Evolutionary conservation across 371 early-diverging fungal species (phyloP).

Genomic region (Rhizopus sp.): DNA sequence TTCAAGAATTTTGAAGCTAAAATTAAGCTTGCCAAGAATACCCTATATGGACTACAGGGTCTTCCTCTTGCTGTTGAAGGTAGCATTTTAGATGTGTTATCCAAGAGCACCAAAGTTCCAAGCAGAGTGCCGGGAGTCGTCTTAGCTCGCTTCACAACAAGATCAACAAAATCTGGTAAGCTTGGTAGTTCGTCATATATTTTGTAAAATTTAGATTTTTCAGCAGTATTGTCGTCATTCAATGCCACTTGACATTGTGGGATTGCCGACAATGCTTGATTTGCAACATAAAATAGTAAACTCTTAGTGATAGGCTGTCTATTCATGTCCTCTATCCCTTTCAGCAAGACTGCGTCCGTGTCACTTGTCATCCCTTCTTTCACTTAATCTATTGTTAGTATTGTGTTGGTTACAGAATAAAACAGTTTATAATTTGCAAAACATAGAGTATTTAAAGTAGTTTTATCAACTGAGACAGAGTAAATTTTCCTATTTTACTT

Average conservation of each 20-base stretch:
- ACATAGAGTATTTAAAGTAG: too few species aligned
- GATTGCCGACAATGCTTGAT: slow-evolving; percentile 22
- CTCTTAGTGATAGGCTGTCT: slow-evolving; percentile 16
- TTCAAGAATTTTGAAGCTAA: slow-evolving; percentile 72
- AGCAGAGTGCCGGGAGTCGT: slow-evolving; percentile 62
- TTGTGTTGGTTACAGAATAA: too few species aligned
- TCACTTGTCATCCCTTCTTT: background rate
- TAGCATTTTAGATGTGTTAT: slow-evolving; percentile 51
- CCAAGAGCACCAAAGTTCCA: slow-evolving; percentile 59
- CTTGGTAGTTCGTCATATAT: slow-evolving; percentile 8
- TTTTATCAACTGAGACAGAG: too few species aligned
- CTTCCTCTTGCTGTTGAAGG: slow-evolving; percentile 53
- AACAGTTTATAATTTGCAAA: too few species aligned
- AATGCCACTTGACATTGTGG: slow-evolving; percentile 40
- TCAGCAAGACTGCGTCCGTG: slow-evolving; percentile 17
- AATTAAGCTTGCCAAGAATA: slow-evolving; percentile 77
- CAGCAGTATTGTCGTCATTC: background rate
- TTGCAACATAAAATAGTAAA: slow-evolving; percentile 17
- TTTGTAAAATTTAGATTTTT: background rate
- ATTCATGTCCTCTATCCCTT: slow-evolving; percentile 16
- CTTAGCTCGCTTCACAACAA: slow-evolving; percentile 55
- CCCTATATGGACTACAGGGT: slow-evolving; percentile 57
- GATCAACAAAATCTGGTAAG: slow-evolving; percentile 13
- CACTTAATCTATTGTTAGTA: background rate
- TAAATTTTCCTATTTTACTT: too few species aligned